Evolutionary conservation across 495 filamentous ascomycete species (phyloP).

Genomic region (Glonium stellatum): DNA sequence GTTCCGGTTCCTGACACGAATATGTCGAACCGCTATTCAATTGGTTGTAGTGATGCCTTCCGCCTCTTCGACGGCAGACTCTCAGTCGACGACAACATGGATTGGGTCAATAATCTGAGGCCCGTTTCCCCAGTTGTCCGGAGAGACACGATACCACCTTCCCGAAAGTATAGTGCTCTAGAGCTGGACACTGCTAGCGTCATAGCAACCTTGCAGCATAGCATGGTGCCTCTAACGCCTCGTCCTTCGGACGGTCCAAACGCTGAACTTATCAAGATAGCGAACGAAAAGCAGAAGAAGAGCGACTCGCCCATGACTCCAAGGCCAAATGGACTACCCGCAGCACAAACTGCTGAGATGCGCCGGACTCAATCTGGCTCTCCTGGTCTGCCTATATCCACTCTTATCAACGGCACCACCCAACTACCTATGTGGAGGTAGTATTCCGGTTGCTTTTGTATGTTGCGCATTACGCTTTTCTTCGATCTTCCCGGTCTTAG

Average conservation of each 20-base stretch:
- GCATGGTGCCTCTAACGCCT: conserved; percentile 12
- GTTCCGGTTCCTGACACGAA: background rate
- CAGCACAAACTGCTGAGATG: background rate
- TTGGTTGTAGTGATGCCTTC: conserved; percentile 24
- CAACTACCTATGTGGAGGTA: background rate
- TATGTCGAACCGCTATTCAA: conserved; percentile 2
- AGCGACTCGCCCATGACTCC: background rate
- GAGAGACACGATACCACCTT: background rate
- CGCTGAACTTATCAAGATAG: conserved; percentile 10
- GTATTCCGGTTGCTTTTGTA: background rate
- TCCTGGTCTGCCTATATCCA: background rate
- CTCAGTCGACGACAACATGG: conserved; percentile 16
- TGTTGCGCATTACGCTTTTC: no score
- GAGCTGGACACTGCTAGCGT: conserved; percentile 26
- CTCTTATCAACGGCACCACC: background rate
- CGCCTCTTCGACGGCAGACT: conserved; percentile 24
- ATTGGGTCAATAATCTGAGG: conserved; percentile 18
- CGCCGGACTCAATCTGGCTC: background rate
- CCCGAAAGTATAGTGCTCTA: conserved; percentile 21
- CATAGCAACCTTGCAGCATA: conserved; percentile 22
- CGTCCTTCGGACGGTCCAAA: conserved; percentile 16
- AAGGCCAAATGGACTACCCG: background rate
- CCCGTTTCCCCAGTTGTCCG: conserved; percentile 8
- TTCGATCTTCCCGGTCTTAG: no score
- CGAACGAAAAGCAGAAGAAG: conserved; percentile 6